phyloP scores from a whole-genome alignment of 2,329 filamentous ascomycete species.

The Dactylellina leptospora region DNA sequence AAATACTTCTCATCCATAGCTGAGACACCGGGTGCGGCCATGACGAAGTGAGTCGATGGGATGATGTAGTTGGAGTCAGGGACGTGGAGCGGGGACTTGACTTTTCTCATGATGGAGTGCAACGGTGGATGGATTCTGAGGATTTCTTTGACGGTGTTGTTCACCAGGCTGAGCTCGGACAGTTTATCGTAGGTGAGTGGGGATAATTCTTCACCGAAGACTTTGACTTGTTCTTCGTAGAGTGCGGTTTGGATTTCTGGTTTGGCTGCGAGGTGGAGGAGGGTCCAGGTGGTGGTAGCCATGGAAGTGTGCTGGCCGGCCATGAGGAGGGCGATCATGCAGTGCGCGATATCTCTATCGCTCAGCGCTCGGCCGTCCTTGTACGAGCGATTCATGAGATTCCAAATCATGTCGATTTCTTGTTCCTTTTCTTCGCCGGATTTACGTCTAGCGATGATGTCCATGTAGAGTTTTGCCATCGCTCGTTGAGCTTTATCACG shows the following conservation, averaged over 20 bases:
- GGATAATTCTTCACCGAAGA: conserved; percentile 67
- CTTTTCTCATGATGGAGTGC: conserved; percentile 76
- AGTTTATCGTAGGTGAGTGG: conserved; percentile 70
- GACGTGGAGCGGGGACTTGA: conserved; percentile 72
- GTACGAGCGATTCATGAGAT: conserved; percentile 79
- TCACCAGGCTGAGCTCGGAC: conserved; percentile 69
- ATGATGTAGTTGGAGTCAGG: conserved; percentile 68
- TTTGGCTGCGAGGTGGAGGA: conserved; percentile 75
- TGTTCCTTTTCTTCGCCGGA: conserved; percentile 63
- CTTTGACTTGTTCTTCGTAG: conserved; percentile 71
- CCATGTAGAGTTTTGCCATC: conserved; percentile 75
- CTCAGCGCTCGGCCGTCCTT: conserved; percentile 75
- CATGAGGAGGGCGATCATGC: conserved; percentile 89
- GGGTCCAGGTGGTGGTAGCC: conserved; percentile 79
- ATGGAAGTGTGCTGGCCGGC: conserved; percentile 83
- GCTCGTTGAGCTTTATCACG: conserved; percentile 75
- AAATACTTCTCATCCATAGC: conserved; percentile 69
- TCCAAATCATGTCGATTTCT: conserved; percentile 77
- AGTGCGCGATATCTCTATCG: conserved; percentile 79
- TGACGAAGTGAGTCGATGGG: conserved; percentile 64
- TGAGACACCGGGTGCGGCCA: conserved; percentile 64
- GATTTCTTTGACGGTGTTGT: conserved; percentile 75
- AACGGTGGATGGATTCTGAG: conserved; percentile 76
- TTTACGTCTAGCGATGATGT: conserved; percentile 72
- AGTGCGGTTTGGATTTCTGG: conserved; percentile 75